Evolutionary conservation across 495 filamentous ascomycete genomes (phyloP).

Genomic region (Tuber calosporum): DNA sequence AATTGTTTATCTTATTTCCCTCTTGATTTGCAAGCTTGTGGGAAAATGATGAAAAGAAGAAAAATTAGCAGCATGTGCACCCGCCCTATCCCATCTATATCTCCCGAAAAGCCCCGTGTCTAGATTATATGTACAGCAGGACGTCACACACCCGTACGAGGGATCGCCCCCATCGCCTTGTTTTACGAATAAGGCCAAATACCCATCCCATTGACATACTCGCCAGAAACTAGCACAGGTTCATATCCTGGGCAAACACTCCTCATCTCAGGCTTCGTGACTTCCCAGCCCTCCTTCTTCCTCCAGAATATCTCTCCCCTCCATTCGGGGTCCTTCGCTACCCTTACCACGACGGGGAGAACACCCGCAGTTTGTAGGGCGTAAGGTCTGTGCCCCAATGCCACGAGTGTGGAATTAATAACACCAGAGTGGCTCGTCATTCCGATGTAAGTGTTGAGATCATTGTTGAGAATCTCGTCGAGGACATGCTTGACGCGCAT

Average conservation of each 20-base stretch:
- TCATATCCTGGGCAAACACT: conserved; percentile 27
- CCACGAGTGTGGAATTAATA: conserved; percentile 33
- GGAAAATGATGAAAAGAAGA: background rate
- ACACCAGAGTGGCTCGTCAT: conserved; percentile 37
- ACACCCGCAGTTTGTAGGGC: conserved; percentile 32
- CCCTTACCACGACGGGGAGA: conserved; percentile 32
- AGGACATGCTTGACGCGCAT: conserved; percentile 27
- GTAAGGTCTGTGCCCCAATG: conserved; percentile 31
- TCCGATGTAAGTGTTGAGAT: conserved; percentile 30
- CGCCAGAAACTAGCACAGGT: conserved; percentile 22
- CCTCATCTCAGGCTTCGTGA: conserved; percentile 7
- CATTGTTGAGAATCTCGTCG: conserved; percentile 24
- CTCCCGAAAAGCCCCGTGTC: background rate
- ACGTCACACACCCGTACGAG: background rate
- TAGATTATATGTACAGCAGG: background rate
- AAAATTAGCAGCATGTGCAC: background rate
- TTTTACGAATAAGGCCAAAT: conserved; percentile 30
- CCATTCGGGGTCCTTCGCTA: conserved; percentile 21
- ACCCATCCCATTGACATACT: conserved; percentile 30
- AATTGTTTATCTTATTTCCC: background rate
- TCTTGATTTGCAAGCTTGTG: background rate
- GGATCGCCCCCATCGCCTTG: background rate
- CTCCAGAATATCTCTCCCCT: conserved; percentile 19
- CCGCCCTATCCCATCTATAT: background rate
- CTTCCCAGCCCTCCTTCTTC: conserved; percentile 8